Base-by-base conservation (phyloP, 768 basidiomycete genomes). In the Boletus vinaceobasis region DNA sequence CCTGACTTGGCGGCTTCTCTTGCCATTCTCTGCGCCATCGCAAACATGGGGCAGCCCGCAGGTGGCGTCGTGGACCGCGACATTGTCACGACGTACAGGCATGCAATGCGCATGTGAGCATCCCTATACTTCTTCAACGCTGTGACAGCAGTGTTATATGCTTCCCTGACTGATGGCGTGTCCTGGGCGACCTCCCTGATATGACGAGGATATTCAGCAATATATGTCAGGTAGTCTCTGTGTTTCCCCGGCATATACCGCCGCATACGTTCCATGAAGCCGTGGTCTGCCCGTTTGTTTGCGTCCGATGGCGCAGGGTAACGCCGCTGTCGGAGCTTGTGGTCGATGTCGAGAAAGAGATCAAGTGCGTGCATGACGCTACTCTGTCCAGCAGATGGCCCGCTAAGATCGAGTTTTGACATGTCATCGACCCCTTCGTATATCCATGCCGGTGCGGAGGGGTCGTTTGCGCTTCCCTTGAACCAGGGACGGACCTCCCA, bases 161-260 rank as follows among this genome's bases (percentile, higher is more conserved):
- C 79, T 39, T 84, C 86, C 36, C 79, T 81, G 36, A 91, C 73
- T 4, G 77, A 74, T 7, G 85, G 81, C 14, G 78, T 83, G 40
- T 71, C 67, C 53, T 77, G 76, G 2, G 85, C 88, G 32, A 86
- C 71, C 36, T 83, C 78, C 23, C 90, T 83, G 48, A 92, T 64
- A 21, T 84, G 77, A n/a, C 74, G 84, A 14, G 83, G 79, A 49
- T 79, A 75, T 13, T 76, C 72, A 2, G 81, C 75, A 36, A 98
- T 79, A 62, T 85, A 81, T 23, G 73, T 70, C 51, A 98, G 81
- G 74, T 93, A 98, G 43, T 87, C 84, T 40, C 90, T 86, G 73
- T 98, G 96, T 50, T 81, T 82, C 14, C 88, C 88, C 0, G 96
- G 95, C 96, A 98, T 98, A 73, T 98, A 98, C 21, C 83, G 81